Conservation (phyloP, 805 yeast genomes). For the Barnettozyma californica region DNA sequence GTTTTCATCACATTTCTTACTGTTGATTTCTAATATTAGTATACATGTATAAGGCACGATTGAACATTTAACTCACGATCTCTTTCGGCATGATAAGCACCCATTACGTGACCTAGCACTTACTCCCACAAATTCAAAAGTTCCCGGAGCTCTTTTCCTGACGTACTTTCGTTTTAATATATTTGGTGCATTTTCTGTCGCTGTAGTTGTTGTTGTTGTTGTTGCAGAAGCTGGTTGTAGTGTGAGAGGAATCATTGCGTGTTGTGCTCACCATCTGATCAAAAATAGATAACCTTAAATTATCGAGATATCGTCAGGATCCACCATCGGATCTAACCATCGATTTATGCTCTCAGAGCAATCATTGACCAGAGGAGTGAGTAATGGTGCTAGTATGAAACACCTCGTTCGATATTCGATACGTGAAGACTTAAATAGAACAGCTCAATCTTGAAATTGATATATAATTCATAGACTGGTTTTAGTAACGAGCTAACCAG, state of each 20-base stretch:
- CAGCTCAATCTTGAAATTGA: neutral
- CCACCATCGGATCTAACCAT: no score
- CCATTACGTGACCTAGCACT: conserved; percentile 7
- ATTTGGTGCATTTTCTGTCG: neutral
- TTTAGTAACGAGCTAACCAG: neutral
- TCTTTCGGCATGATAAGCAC: conserved; percentile 1
- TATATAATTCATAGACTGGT: neutral
- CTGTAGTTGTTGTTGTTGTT: neutral
- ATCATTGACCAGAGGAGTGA: no score
- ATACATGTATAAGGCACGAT: neutral
- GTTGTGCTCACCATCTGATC: no score
- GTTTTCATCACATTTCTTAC: neutral
- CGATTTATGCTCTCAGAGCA: no score
- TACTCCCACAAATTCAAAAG: conserved; percentile 4
- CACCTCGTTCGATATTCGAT: no score
- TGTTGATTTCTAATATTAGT: neutral
- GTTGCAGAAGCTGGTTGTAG: no score
- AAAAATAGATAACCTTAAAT: no score
- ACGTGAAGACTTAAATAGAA: neutral
- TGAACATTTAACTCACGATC: conserved; percentile 3
- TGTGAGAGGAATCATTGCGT: no score
- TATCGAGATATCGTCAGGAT: no score
- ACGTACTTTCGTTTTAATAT: conserved; percentile 1
- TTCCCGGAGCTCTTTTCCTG: conserved; percentile 2
- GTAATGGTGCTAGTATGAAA: no score